Percentiles rank a stretch among this genome's conserved stretches.
Evolutionary conservation across 805 yeast genomes (phyloP).

Genomic region (Schizosaccharomyces osmophilus): DNA sequence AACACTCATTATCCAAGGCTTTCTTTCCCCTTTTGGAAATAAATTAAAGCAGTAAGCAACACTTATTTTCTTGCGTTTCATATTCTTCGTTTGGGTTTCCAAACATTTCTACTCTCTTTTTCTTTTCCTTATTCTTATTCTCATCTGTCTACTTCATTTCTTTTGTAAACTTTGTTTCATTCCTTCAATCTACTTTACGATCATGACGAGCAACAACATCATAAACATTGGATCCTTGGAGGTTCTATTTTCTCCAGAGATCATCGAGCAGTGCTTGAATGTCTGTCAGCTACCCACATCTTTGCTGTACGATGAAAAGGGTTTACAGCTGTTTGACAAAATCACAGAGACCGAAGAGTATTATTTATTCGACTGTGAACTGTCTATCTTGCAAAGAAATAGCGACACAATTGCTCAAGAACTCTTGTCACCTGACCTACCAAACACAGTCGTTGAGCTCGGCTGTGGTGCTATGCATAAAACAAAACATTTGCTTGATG

Average conservation of each 20-base stretch:
- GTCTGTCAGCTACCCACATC: slow-evolving; percentile 6
- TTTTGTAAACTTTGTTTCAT: too few species aligned
- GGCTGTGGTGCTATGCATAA: slow-evolving; percentile 9
- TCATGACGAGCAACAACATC: not conserved
- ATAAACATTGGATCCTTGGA: not conserved
- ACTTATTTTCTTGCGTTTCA: too few species aligned
- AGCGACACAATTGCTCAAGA: slow-evolving; percentile 6
- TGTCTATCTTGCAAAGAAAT: slow-evolving; percentile 4
- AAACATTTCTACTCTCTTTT: too few species aligned
- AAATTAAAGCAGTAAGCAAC: too few species aligned
- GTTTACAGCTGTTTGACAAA: slow-evolving; percentile 8
- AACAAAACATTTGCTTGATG: slow-evolving; percentile 6
- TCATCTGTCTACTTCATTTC: too few species aligned
- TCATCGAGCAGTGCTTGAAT: not conserved
- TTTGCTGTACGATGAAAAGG: slow-evolving; percentile 8
- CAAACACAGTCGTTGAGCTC: slow-evolving; percentile 7
- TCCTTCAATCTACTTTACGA: too few species aligned
- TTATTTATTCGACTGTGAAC: slow-evolving; percentile 7
- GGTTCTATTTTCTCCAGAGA: not conserved
- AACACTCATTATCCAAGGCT: too few species aligned
- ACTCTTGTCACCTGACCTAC: slow-evolving; percentile 3
- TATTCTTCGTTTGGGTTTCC: too few species aligned
- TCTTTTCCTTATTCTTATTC: too few species aligned
- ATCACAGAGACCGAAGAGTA: slow-evolving; percentile 7
- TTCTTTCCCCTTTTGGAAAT: too few species aligned